phyloP scores from a whole-genome alignment of 2,329 filamentous ascomycete genomes.

The Chaetomium strumarium region DNA sequence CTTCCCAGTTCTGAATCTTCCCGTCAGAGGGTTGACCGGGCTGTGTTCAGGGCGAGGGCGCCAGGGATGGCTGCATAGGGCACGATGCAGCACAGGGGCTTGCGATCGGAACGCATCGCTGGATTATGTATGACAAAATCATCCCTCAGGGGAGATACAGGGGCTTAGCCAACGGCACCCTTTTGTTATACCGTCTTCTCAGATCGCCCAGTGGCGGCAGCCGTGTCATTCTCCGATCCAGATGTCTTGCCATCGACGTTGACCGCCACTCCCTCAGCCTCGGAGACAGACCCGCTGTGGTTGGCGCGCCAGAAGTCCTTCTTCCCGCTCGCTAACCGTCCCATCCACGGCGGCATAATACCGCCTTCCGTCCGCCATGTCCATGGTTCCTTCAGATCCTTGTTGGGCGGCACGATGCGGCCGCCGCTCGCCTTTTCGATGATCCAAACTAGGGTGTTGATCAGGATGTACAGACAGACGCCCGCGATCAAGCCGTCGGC shows the following conservation, averaged over 20 bases:
- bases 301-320: slow-evolving; percentile 20
- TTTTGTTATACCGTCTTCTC: slow-evolving; percentile 6
- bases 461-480: slow-evolving; percentile 67
- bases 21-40: too few relatives aligned
- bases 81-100: not conserved
- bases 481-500: slow-evolving; percentile 80
- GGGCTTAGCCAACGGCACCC: not conserved
- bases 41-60: too few relatives aligned
- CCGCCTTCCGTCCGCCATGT: slow-evolving; percentile 71
- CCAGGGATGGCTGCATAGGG: too few relatives aligned
- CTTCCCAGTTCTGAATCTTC: too few relatives aligned
- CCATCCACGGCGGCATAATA: slow-evolving; percentile 67
- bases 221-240: slow-evolving; percentile 3
- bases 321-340: slow-evolving; percentile 58
- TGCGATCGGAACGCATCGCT: too few relatives aligned
- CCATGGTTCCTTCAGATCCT: slow-evolving; percentile 73
- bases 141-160: not conserved
- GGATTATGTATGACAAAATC: too few relatives aligned
- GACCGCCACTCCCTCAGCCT: slow-evolving; percentile 13
- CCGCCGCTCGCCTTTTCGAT: slow-evolving; percentile 62
- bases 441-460: slow-evolving; percentile 67
- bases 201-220: slow-evolving; percentile 1
- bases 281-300: slow-evolving; percentile 2
- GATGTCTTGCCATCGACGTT: slow-evolving; percentile 7
- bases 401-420: slow-evolving; percentile 67